A percentile compares a stretch with the other conserved stretches of the same genome.
Conservation (phyloP, 2,329 filamentous ascomycete species). For the Nemania sp. region DNA sequence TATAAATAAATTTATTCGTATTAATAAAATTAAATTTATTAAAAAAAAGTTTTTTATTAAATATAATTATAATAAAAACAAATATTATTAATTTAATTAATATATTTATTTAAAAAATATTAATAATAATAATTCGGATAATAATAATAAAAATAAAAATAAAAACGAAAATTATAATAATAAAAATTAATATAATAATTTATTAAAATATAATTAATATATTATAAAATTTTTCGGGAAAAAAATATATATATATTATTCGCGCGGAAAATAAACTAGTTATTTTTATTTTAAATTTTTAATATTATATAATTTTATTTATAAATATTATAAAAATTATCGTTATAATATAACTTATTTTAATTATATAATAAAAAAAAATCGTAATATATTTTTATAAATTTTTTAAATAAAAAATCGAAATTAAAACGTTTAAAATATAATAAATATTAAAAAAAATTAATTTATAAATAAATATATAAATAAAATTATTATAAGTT, state of each 20-base stretch:
- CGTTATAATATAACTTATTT: slow-evolving; percentile 67
- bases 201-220: too few relatives aligned
- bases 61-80: slow-evolving; percentile 65
- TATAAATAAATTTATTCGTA: slow-evolving; percentile 63
- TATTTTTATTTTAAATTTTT: slow-evolving; percentile 58
- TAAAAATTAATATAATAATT: not conserved
- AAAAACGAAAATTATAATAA: slow-evolving; percentile 20
- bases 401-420: slow-evolving; percentile 74
- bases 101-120: slow-evolving; percentile 68
- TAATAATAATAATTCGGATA: slow-evolving; percentile 51
- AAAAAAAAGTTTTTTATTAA: slow-evolving; percentile 67
- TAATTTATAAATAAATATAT: slow-evolving; percentile 82
- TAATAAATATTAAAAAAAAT: slow-evolving; percentile 66
- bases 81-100: slow-evolving; percentile 66
- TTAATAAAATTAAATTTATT: slow-evolving; percentile 61
- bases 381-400: slow-evolving; percentile 69
- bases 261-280: slow-evolving; percentile 54
- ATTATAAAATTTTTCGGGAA: too few relatives aligned
- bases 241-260: slow-evolving; percentile 66
- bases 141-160: slow-evolving; percentile 41
- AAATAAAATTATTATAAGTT: slow-evolving; percentile 67
- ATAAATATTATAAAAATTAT: slow-evolving; percentile 78
- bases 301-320: slow-evolving; percentile 64
- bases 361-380: slow-evolving; percentile 76
- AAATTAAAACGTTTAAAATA: slow-evolving; percentile 76